Base-by-base conservation (phyloP, 2,329 filamentous ascomycete genomes). In the Myriosclerotinia duriaeana region DNA sequence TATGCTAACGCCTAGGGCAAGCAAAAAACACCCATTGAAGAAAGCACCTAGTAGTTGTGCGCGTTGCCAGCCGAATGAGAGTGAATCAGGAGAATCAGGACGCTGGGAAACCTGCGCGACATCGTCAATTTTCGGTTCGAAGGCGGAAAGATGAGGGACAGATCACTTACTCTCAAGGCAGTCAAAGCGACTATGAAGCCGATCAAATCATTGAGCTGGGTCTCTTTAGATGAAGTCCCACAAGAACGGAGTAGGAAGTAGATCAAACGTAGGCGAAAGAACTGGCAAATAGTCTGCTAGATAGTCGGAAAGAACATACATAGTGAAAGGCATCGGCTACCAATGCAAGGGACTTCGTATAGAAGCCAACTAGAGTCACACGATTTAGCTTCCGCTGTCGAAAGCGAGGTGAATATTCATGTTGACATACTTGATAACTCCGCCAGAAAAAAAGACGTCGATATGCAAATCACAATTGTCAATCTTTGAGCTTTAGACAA, bases 301-400 rank as follows among this genome's bases (percentile, higher is more conserved):
- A 61, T 38, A 3, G 34, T 26, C 46, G 44, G 36, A 48, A 50
- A 74, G 44, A 53, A 56, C 84, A 68, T 78, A 90, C 88, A 74
- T 92, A 91, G 75, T 93, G 90, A 72, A 93, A 92, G 1, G 91
- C 89, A 80, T 93, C 90, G 38, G 90, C 89, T 36, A 93, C 80
- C 2, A 93, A 80, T 0, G 89, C 89, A 14, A 93, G 80, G 0
- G 90, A 92, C 63, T 82, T 81, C 1, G 90, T 92, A 68, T 86
- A 87, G 72, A 91, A 89, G 2, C 88, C 88, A 67, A 89, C 85
- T 85, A 54, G 15, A 67, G 38, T 17, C 53, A 26, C 15, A 22
- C 42, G 11, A 15, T 56, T 66, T 22, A 67, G 53, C 59, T 46
- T 52, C 63, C 17, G 36, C 20, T 8, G 22, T 42, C n/a, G 40